A percentile compares a stretch with the other conserved stretches of the same genome.
Conservation (phyloP, 352 stramenopile species). For the Phytophthora meadii region DNA sequence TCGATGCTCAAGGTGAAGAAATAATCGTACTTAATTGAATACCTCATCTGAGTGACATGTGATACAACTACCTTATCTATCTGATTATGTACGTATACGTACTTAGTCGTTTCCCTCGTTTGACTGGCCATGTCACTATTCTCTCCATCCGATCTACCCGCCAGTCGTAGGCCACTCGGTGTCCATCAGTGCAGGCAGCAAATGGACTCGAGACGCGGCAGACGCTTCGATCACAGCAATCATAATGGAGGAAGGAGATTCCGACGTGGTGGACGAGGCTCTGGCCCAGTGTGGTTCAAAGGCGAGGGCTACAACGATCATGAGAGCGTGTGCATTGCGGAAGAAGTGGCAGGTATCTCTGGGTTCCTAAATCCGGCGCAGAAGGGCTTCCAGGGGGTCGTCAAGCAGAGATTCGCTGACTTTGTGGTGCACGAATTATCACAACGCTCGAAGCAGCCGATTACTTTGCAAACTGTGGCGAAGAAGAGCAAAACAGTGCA, state of each 20-base stretch:
- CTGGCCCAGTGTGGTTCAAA: constrained; percentile 53
- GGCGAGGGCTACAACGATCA: constrained; percentile 73
- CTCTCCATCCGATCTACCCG: not conserved
- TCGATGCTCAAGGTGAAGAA: not conserved
- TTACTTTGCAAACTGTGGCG: constrained; percentile 45
- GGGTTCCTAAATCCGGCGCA: constrained; percentile 50
- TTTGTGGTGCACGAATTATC: constrained; percentile 86
- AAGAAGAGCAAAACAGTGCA: constrained; percentile 47
- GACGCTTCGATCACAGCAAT: constrained; percentile 25
- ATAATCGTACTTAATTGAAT: no score
- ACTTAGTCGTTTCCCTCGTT: constrained; percentile 4
- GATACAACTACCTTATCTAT: not conserved
- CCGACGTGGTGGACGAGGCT: constrained; percentile 10
- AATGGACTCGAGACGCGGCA: constrained; percentile 39
- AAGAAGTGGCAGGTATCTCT: constrained; percentile 67
- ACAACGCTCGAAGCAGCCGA: constrained; percentile 23
- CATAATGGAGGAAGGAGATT: constrained; percentile 29
- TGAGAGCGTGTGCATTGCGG: constrained; percentile 63
- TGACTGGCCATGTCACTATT: constrained; percentile 18
- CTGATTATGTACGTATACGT: not conserved
- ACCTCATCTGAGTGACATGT: no score
- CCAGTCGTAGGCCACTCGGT: constrained; percentile 11
- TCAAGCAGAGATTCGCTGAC: constrained; percentile 88
- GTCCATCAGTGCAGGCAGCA: not conserved
- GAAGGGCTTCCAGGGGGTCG: constrained; percentile 63